Evolutionary conservation across 352 stramenopile genomes (phyloP).

Genomic region (Globisporangium recalcitrans): DNA sequence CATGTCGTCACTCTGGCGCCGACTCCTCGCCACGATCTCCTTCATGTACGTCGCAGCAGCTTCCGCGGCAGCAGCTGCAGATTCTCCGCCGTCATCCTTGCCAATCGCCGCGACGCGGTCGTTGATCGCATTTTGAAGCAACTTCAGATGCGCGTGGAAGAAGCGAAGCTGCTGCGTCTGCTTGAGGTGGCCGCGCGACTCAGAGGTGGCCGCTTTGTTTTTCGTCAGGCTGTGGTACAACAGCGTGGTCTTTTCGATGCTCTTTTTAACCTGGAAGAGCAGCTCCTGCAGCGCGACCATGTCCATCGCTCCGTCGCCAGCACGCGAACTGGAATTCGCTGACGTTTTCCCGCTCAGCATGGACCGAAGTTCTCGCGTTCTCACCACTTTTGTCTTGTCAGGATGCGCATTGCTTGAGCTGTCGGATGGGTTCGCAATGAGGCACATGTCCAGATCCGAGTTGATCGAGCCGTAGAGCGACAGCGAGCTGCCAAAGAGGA

Average conservation of each 20-base stretch:
- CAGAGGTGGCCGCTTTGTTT: conserved; percentile 7
- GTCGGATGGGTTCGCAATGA: conserved; percentile 26
- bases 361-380: conserved; percentile 35
- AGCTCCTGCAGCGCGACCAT: conserved; percentile 35
- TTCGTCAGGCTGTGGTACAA: conserved; percentile 29
- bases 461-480: conserved; percentile 64
- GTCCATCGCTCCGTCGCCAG: conserved; percentile 15
- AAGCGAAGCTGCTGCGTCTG: conserved; percentile 40
- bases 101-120: conserved; percentile 18
- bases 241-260: conserved; percentile 38
- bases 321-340: not conserved
- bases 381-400: conserved; percentile 15
- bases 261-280: conserved; percentile 39
- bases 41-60: conserved; percentile 25
- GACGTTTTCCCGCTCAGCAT: conserved; percentile 29
- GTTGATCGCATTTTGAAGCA: conserved; percentile 30
- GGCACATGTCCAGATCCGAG: conserved; percentile 77
- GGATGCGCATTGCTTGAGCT: not conserved
- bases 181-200: conserved; percentile 15
- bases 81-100: conserved; percentile 5
- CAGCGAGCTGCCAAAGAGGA: conserved; percentile 75
- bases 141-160: conserved; percentile 33
- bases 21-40: conserved; percentile 31
- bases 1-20: conserved; percentile 38
- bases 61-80: conserved; percentile 7